Conservation (phyloP, 1,139 yeast genomes). For the Yamadazyma jaroonii region DNA sequence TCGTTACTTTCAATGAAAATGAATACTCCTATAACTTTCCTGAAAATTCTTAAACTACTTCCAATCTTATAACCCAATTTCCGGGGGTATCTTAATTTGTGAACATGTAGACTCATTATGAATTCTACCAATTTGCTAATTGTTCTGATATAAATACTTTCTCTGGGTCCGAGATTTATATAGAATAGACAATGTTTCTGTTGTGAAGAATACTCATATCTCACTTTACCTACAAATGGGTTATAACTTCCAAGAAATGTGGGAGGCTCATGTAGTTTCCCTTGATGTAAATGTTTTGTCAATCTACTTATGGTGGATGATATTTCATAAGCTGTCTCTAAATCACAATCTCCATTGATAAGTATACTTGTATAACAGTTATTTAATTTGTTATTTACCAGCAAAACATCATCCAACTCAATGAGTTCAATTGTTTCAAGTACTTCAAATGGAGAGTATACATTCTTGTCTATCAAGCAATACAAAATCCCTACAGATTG, state of each 20-base stretch:
- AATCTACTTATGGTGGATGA: constrained; percentile 14
- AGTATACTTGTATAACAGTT: constrained; percentile 37
- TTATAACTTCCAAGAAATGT: constrained; percentile 10
- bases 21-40: constrained; percentile 55
- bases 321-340: constrained; percentile 11
- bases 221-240: constrained; percentile 10
- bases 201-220: constrained; percentile 3
- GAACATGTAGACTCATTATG: constrained; percentile 38
- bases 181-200: constrained; percentile 25
- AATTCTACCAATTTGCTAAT: constrained; percentile 45
- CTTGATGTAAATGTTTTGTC: constrained; percentile 13
- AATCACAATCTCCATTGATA: constrained; percentile 46
- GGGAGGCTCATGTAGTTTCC: not conserved
- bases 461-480: constrained; percentile 49
- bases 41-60: constrained; percentile 51
- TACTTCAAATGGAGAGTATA: constrained; percentile 52
- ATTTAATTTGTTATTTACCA: constrained; percentile 17
- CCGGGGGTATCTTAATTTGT: constrained; percentile 47
- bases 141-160: constrained; percentile 26
- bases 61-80: constrained; percentile 47
- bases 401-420: constrained; percentile 19
- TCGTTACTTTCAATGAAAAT: constrained; percentile 43
- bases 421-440: constrained; percentile 32
- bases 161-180: constrained; percentile 52
- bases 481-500: constrained; percentile 46